Conservation (phyloP, 2,329 filamentous ascomycete species). For the Claviceps digitariae region DNA sequence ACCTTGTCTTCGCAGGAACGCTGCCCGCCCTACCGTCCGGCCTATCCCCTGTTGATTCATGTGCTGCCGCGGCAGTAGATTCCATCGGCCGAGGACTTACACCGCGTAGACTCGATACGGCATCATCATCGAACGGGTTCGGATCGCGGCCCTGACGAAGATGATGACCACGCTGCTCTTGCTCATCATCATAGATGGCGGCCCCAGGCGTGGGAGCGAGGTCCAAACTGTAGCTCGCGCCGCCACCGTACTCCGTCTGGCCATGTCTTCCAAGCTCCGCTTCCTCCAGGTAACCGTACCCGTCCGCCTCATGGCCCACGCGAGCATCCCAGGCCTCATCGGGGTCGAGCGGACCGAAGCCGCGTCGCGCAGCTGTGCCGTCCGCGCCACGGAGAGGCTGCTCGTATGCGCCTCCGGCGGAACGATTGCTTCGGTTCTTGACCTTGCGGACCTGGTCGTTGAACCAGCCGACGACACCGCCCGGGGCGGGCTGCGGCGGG, state of each 20-base stretch:
- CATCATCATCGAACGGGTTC: conserved; percentile 63
- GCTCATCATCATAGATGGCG: conserved; percentile 17
- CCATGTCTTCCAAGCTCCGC: conserved; percentile 48
- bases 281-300: conserved; percentile 62
- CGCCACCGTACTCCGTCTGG: conserved; percentile 21
- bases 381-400: conserved; percentile 30
- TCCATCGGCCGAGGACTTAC: conserved; percentile 66
- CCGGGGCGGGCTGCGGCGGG: conserved; percentile 39
- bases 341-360: conserved; percentile 59
- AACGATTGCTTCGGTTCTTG: conserved; percentile 51
- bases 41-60: conserved; percentile 16
- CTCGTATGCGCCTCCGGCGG: conserved; percentile 61
- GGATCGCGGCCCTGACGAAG: conserved; percentile 22
- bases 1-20: conserved; percentile 54
- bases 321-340: conserved; percentile 79
- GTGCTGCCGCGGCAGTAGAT: conserved; percentile 21
- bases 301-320: conserved; percentile 60
- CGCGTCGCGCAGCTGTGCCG: conserved; percentile 31
- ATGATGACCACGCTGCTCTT: conserved; percentile 13
- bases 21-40: conserved; percentile 22
- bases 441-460: conserved; percentile 50
- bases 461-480: conserved; percentile 61
- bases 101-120: conserved; percentile 51
- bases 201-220: conserved; percentile 24
- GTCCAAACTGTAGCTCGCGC: conserved; percentile 36